These are phyloP conservation scores for Neurospora sp. DNA, from an alignment of 2,329 filamentous ascomycete species.

Conservation along the genomic window DNA sequence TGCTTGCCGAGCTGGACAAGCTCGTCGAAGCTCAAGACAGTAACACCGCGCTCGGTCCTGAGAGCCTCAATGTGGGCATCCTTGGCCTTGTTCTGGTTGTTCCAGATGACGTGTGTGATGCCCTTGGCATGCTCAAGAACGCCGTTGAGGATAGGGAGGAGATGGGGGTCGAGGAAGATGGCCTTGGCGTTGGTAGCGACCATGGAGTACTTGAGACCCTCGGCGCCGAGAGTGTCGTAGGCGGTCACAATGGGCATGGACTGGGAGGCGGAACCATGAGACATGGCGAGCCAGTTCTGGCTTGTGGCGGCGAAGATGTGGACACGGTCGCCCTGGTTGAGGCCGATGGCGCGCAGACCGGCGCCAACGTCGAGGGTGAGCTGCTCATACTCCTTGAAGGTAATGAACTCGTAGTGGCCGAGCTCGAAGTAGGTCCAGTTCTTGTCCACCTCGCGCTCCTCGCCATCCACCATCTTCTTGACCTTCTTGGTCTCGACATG, in stretches of 20 bases:
- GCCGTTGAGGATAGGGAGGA: slow-evolving; percentile 48
- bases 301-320: slow-evolving; percentile 74
- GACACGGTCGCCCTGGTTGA: slow-evolving; percentile 57
- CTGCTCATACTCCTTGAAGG: slow-evolving; percentile 69
- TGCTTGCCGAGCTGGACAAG: slow-evolving; percentile 45
- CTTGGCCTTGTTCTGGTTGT: slow-evolving; percentile 42
- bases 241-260: slow-evolving; percentile 77
- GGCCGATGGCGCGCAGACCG: slow-evolving; percentile 63
- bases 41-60: slow-evolving; percentile 38
- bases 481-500: slow-evolving; percentile 82
- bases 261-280: slow-evolving; percentile 54
- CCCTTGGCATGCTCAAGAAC: slow-evolving; percentile 42
- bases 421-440: slow-evolving; percentile 83
- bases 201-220: slow-evolving; percentile 65
- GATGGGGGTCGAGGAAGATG: slow-evolving; percentile 66
- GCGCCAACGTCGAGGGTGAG: slow-evolving; percentile 57
- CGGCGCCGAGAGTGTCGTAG: slow-evolving; percentile 71
- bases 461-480: slow-evolving; percentile 77
- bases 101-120: slow-evolving; percentile 44
- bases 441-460: slow-evolving; percentile 74
- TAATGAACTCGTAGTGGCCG: slow-evolving; percentile 66
- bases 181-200: slow-evolving; percentile 60
- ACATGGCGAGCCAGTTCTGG: slow-evolving; percentile 40
- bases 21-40: slow-evolving; percentile 41
- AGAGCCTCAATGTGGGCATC: slow-evolving; percentile 40